phyloP scores from a whole-genome alignment of 2,329 filamentous ascomycete genomes.

The Calonectria leucothoes region DNA sequence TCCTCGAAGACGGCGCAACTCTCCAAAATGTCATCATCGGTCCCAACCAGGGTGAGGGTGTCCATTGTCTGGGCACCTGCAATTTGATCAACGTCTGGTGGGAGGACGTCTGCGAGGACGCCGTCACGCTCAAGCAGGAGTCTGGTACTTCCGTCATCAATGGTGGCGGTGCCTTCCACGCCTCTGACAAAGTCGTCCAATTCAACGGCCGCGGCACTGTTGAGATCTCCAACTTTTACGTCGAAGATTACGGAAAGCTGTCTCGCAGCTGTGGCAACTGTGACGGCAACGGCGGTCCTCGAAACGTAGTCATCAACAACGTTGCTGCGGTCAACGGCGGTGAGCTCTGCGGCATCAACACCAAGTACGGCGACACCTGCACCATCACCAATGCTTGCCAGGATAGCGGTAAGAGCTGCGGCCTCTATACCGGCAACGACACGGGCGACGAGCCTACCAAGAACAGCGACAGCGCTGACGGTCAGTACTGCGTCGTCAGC shows the following conservation, averaged over 20 bases:
- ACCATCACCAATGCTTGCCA: conserved; percentile 37
- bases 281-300: conserved; percentile 31
- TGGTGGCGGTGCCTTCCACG: conserved; percentile 54
- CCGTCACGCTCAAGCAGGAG: conserved; percentile 50
- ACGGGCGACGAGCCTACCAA: conserved; percentile 36
- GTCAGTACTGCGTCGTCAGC: conserved; percentile 29
- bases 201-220: conserved; percentile 40
- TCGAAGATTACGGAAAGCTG: conserved; percentile 55
- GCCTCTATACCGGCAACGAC: conserved; percentile 34
- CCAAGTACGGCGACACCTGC: conserved; percentile 41
- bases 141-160: conserved; percentile 55
- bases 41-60: conserved; percentile 60
- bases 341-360: conserved; percentile 41
- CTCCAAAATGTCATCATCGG: conserved; percentile 66
- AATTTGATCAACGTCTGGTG: conserved; percentile 53
- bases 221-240: conserved; percentile 45
- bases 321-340: conserved; percentile 36
- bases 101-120: conserved; percentile 53
- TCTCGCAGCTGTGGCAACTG: conserved; percentile 60
- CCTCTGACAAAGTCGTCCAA: conserved; percentile 50
- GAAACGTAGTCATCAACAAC: conserved; percentile 34
- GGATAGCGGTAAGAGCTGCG: conserved; percentile 35
- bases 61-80: conserved; percentile 62
- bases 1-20: conserved; percentile 61
- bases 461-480: conserved; percentile 38